Base-by-base conservation (phyloP, 345 rosid species). In the Dipteronia dyeriana region DNA sequence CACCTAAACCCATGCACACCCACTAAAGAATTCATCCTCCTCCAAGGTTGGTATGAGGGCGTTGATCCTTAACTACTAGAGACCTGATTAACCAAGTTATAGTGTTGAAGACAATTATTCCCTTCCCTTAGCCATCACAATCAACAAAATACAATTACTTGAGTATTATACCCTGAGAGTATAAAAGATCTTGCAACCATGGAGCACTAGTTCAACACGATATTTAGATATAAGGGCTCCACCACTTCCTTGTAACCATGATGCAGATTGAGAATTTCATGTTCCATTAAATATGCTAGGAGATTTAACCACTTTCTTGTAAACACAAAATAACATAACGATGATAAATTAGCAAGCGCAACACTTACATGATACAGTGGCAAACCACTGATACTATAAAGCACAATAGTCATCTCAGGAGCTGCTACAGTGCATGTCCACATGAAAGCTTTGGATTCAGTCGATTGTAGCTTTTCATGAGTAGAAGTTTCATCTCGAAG, bases 351-450 rank as follows among this genome's bases (percentile, higher is more conserved):
- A 68, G 66, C 39, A 64, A 66, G 79, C 29, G 71, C 61, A 81
- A 34, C 47, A 83, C 99, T 91, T 89, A 96, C 99, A 87, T 92
- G 99, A 90, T 89, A 96, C 70, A 96, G 65, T 1, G 98, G 94
- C 63, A 78, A 72, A 75, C 86, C 94, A 45, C 79, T 79, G 82
- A 88, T 70, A 76, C 88, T 84, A 76, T 87, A 87, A 10, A 96
- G 86, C 83, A 92, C 86, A 79, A 89, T 54, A 64, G 92, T 90
- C 97, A 96, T 90, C 85, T 96, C 99, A 76, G 99, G 99, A 71
- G 99, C 99, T 63, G 99, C 91, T 76, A 91, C 85, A 79, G 97
- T 94, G 84, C 95, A 84, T 22, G 99, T 94, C 99, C 99, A 96
- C 90, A 91, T 86, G 39, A 96, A 78, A 78, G 82, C 83, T 84